These are phyloP conservation scores for Zasmidium citrigriseum DNA, from an alignment of 2,329 filamentous ascomycete genomes.

Conservation along the genomic window DNA sequence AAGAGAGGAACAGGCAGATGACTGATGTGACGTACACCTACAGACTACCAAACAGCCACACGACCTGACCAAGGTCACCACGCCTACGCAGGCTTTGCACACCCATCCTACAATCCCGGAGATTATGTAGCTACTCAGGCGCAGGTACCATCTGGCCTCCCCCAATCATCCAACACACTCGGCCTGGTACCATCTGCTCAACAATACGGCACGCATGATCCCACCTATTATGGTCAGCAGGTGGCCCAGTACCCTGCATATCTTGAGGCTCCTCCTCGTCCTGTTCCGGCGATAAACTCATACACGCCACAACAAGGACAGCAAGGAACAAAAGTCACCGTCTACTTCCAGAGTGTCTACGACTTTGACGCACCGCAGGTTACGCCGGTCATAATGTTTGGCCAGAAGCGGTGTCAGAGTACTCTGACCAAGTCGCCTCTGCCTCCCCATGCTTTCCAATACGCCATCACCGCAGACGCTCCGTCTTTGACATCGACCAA, in stretches of 20 bases:
- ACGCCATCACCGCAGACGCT: constrained; percentile 70
- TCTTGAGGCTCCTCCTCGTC: constrained; percentile 62
- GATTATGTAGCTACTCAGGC: constrained; percentile 53
- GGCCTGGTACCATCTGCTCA: constrained; percentile 44
- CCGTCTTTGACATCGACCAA: constrained; percentile 64
- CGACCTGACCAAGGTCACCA: constrained; percentile 59
- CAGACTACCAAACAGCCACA: constrained; percentile 57
- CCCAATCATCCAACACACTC: constrained; percentile 45
- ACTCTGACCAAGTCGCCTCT: constrained; percentile 60
- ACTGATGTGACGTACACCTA: constrained; percentile 52
- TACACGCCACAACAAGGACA: constrained; percentile 69
- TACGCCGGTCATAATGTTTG: constrained; percentile 68
- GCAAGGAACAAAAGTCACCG: constrained; percentile 68
- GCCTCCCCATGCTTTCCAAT: constrained; percentile 64
- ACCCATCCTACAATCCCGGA: constrained; percentile 51
- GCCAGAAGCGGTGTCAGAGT: constrained; percentile 70
- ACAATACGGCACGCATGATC: constrained; percentile 52
- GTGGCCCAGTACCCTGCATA: constrained; percentile 64
- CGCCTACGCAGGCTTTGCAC: constrained; percentile 47
- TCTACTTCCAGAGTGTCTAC: constrained; percentile 75
- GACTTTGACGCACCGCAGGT: constrained; percentile 63
- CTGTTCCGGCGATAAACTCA: constrained; percentile 65
- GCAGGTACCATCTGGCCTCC: constrained; percentile 51
- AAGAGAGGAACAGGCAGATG: constrained; percentile 37
- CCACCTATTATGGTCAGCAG: constrained; percentile 56